These are phyloP conservation scores for Gaertneriomyces sp. DNA, from an alignment of 192 early-diverging fungal species.

Conservation along the genomic window DNA sequence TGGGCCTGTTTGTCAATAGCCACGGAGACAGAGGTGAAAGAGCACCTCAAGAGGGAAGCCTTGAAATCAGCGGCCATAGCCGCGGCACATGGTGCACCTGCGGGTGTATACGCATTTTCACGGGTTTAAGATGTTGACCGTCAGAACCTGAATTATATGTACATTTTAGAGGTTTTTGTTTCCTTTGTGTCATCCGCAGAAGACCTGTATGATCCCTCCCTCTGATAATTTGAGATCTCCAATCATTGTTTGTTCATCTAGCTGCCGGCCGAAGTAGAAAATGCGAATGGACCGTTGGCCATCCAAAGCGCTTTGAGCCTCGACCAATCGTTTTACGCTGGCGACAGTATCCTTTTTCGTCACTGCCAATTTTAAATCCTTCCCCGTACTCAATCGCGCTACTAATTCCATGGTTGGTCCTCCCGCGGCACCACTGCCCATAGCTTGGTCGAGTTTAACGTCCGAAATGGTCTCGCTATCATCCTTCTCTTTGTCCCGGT, in stretches of 20 bases:
- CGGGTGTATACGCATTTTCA: no score
- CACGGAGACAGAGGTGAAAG: background rate
- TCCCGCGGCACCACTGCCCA: background rate
- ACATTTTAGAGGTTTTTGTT: no score
- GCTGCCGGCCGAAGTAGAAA: conserved; percentile 25
- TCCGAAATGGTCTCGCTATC: background rate
- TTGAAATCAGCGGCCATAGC: no score
- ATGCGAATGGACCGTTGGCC: conserved; percentile 4
- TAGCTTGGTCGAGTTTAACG: background rate
- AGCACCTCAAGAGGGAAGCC: no score
- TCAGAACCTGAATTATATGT: no score
- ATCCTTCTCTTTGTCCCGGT: background rate
- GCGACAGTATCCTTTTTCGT: conserved; percentile 8
- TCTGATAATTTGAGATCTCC: conserved; percentile 20
- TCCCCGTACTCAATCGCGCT: conserved; percentile 20
- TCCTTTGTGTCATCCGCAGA: no score
- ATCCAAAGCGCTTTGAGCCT: conserved; percentile 4
- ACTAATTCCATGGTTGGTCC: conserved; percentile 9
- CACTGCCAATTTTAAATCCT: conserved; percentile 18
- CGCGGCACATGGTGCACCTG: no score
- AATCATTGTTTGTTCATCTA: conserved; percentile 14
- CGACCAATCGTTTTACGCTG: conserved; percentile 4
- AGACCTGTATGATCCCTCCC: conserved; percentile 28
- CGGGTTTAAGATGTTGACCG: no score
- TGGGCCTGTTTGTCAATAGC: background rate